Conservation (phyloP, 2,329 filamentous ascomycete genomes). For the Biscogniauxia marginata region DNA sequence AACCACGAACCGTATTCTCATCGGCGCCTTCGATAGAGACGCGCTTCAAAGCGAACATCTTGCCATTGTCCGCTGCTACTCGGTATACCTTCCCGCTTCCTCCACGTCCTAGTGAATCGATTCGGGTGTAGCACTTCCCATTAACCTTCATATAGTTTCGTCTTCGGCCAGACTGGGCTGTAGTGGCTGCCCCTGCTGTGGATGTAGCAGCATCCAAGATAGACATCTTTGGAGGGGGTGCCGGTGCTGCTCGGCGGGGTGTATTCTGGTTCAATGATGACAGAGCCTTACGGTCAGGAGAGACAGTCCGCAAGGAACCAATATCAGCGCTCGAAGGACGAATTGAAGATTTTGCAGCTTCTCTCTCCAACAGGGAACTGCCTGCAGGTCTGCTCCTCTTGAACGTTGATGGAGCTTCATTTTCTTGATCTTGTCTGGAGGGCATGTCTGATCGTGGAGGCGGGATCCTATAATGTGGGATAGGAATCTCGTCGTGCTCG, state of each 20-base stretch:
- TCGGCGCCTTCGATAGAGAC: constrained; percentile 91
- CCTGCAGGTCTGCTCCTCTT: constrained; percentile 58
- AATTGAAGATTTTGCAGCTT: constrained; percentile 49
- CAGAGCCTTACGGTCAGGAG: constrained; percentile 57
- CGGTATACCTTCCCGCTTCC: constrained; percentile 94
- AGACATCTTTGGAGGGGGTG: constrained; percentile 93
- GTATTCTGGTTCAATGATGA: constrained; percentile 62
- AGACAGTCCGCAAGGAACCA: constrained; percentile 38
- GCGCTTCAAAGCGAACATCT: constrained; percentile 89
- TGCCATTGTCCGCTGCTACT: constrained; percentile 95
- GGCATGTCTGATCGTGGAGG: constrained; percentile 57
- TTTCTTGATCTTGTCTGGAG: constrained; percentile 76
- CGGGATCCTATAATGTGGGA: constrained; percentile 59
- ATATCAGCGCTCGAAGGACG: constrained; percentile 49
- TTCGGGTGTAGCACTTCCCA: constrained; percentile 82
- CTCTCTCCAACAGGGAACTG: constrained; percentile 55
- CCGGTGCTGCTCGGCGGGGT: constrained; percentile 73
- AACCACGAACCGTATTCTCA: constrained; percentile 77
- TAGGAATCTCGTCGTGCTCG: constrained; percentile 40
- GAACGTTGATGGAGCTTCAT: constrained; percentile 71
- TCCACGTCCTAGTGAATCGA: constrained; percentile 88
- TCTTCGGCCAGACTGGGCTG: constrained; percentile 70
- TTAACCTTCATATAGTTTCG: constrained; percentile 85
- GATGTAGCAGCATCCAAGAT: constrained; percentile 89
- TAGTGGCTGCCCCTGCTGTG: constrained; percentile 74